Evolutionary conservation across 306 rosid genomes (phyloP), one percentile per base, ranked within the genome.

Genomic region (Canavalia gladiata): DNA sequence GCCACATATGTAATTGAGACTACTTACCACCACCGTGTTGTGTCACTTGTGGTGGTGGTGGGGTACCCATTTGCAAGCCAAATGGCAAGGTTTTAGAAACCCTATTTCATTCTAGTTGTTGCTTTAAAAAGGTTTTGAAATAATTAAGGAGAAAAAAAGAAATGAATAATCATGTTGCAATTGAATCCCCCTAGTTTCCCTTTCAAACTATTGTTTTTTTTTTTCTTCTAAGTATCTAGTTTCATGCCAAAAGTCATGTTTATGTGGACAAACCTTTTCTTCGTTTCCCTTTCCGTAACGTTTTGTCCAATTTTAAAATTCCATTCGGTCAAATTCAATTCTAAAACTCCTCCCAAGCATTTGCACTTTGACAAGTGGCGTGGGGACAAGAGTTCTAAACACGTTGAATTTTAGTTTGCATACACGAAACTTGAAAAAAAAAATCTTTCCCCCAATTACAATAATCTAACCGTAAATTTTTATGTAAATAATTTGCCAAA

Each of bases 201-300:
- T 80, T 77, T 55, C 75, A 34, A 46, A 18, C 52, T 13, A 4
- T 67, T 76, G 10, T 42, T 13, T 4, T 49, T 60, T 39, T 6
- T 2, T 13, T 11, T 52, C 39, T 56, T 80, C 25, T 39, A 28
- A 35, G 52, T 63, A 7, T 35, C 39, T 78, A 55, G 71, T 85
- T 64, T 52, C 46, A 51, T 74, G 60, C 78, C 81, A 58, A 76
- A 83, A 78, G 86, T 75, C 78, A 60, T 54, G 78, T 45, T 86
- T 81, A 66, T 72, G 89, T 83, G 86, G 90, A 83, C 90, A 50
- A 37, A 4, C 78, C 37, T n/a, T 41, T 0, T 31, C 25, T 46
- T 41, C 75, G 8, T 42, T 58, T 69, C 79, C 66, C 10, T 80
- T 87, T 80, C 88, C 91, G 78, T 85, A 84, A 80, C 83, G 87